Base-by-base conservation (phyloP, 495 filamentous ascomycete genomes). In the Penicillium robsamsonii region DNA sequence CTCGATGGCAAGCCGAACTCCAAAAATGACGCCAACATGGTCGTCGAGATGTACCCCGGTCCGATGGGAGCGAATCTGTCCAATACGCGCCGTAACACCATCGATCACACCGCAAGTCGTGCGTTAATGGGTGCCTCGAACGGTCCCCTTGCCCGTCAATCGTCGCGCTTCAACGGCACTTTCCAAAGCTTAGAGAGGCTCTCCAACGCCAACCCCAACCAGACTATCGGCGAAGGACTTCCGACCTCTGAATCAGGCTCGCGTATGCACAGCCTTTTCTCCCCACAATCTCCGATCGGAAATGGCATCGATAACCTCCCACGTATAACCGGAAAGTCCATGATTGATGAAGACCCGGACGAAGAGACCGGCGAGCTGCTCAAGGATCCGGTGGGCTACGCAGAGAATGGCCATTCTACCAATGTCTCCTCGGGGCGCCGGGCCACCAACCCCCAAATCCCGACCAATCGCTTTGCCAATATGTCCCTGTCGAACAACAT, bases 281-380 rank as follows among this genome's bases (percentile, higher is more conserved):
- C 87, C 17, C 88, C 90, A 3, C 87, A 92, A 63, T 95, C 90
- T 22, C 88, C 90, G 10, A 87, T 94, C 55, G 87, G 84, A 38
- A 91, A 89, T 62, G 84, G 89, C 46, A 77, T 91, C 10, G 75
- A 79, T 43, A 87, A 90, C 52, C 80, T 84, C 25, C 82, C 83
- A 18, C 84, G 89, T 49, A 79, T 89, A 46, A 84, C 85, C 15
- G 89, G 92, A 52, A 96, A 93, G 70, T 84, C 86, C 3, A 81
- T 95, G 51, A 96, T 96, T 61, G 91, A 89, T 62, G 85, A 91
- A 64, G 90, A 95, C 64, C 79, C 83, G 9, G 90, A 91, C 48
- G 91, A 96, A 60, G 92, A 96, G 64, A 92, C 90, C 1, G 87
- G 87, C 6, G 87, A 92, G 64, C 73, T 96, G 11, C 77, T 96